Conservation (phyloP, 495 filamentous ascomycete genomes). For the Talaromyces stipitatus region DNA sequence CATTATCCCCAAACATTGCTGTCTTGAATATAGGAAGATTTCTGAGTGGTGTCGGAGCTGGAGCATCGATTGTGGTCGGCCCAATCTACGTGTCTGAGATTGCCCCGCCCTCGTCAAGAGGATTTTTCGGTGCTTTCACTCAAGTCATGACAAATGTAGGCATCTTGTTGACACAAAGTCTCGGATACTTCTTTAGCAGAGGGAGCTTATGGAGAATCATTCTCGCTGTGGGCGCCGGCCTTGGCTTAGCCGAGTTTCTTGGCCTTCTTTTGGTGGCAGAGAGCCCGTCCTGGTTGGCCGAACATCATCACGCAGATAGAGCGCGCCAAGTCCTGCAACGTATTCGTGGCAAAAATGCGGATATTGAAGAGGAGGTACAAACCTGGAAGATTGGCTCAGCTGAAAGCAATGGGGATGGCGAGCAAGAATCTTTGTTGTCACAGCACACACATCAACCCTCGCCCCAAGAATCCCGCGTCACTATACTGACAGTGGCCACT, state of each 20-base stretch:
- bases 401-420: constrained; percentile 32
- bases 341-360: constrained; percentile 60
- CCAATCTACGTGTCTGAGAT: constrained; percentile 94
- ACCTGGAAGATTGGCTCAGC: constrained; percentile 45
- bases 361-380: constrained; percentile 68
- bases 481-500: constrained; percentile 57
- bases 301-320: constrained; percentile 48
- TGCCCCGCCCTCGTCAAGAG: constrained; percentile 67
- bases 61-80: constrained; percentile 83
- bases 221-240: constrained; percentile 60
- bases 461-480: constrained; percentile 39
- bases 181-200: constrained; percentile 80
- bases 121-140: constrained; percentile 85
- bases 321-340: constrained; percentile 63
- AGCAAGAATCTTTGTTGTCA: constrained; percentile 42
- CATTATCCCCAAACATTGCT: constrained; percentile 57
- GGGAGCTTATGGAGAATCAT: constrained; percentile 77
- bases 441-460: constrained; percentile 20
- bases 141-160: constrained; percentile 94
- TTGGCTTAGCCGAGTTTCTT: constrained; percentile 57
- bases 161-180: constrained; percentile 72
- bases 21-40: constrained; percentile 66
- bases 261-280: constrained; percentile 69
- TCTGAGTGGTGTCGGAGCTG: constrained; percentile 75
- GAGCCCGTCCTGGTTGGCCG: constrained; percentile 78